These are phyloP conservation scores for Diaporthe velutina DNA, from an alignment of 2,329 filamentous ascomycete genomes.

Conservation along the genomic window DNA sequence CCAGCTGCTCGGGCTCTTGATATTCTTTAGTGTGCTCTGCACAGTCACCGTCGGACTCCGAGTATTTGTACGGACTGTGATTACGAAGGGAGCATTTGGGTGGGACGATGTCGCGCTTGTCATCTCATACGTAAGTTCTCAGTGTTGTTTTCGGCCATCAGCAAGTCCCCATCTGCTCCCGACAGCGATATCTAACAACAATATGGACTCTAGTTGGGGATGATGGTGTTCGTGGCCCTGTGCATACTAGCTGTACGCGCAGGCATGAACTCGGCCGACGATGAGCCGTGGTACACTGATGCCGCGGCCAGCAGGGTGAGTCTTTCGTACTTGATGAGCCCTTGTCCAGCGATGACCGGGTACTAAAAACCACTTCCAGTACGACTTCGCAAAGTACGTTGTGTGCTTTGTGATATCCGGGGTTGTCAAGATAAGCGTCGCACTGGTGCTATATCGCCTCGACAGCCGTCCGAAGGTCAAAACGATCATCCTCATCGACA, in stretches of 20 bases:
- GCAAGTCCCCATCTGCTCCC: background rate
- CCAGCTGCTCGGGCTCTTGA: constrained; percentile 23
- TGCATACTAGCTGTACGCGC: background rate
- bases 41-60: constrained; percentile 38
- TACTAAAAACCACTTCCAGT: constrained; percentile 11
- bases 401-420: constrained; percentile 38
- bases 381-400: constrained; percentile 25
- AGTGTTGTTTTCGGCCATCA: background rate
- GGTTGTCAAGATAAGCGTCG: constrained; percentile 37
- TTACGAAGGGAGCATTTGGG: constrained; percentile 35
- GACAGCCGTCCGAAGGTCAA: constrained; percentile 28
- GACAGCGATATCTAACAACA: background rate
- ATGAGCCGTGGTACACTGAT: constrained; percentile 9
- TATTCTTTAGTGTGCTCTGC: constrained; percentile 36
- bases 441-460: constrained; percentile 37
- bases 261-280: background rate
- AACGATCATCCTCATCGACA: constrained; percentile 33
- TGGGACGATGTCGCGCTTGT: constrained; percentile 38
- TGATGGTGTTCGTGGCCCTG: constrained; percentile 32
- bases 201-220: background rate
- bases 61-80: constrained; percentile 28
- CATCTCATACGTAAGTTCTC: constrained; percentile 33
- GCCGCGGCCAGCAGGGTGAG: background rate
- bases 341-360: no score
- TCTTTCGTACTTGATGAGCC: background rate